A percentile compares a stretch with the other conserved stretches of the same genome.
These are phyloP conservation scores for Lathyrus sativus DNA, from an alignment of 306 rosid species.

Conservation along the genomic window DNA sequence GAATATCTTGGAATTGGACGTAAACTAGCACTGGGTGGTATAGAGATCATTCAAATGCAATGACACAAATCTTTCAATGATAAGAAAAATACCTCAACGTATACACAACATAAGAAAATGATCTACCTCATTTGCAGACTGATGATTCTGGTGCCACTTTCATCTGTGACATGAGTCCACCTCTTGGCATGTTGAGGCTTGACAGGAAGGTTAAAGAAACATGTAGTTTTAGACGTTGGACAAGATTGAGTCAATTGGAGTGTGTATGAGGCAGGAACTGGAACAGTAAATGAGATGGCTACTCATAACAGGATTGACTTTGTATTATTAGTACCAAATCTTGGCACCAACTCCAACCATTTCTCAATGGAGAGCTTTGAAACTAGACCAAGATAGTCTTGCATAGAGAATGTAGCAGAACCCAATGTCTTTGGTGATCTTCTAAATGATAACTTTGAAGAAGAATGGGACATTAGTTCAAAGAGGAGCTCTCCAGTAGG, in stretches of 20 bases:
- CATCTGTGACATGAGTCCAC: conserved; percentile 70
- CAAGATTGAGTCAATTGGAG: conserved; percentile 57
- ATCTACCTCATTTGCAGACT: too few species aligned
- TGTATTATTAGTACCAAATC: conserved; percentile 46
- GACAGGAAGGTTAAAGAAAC: conserved; percentile 64
- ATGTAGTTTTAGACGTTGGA: conserved; percentile 49
- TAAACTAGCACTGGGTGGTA: background rate
- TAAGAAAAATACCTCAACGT: too few species aligned
- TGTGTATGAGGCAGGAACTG: conserved; percentile 55
- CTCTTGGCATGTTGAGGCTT: conserved; percentile 51
- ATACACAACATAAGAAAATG: too few species aligned
- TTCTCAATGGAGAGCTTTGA: conserved; percentile 70
- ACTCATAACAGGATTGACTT: conserved; percentile 66
- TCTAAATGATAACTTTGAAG: conserved; percentile 59
- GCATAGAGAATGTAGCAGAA: conserved; percentile 60
- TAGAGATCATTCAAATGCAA: conserved; percentile 8
- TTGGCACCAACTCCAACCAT: conserved; percentile 74
- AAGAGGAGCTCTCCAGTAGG: conserved; percentile 81
- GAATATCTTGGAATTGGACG: conserved; percentile 19
- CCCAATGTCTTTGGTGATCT: conserved; percentile 63
- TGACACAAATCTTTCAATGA: too few species aligned
- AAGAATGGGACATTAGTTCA: conserved; percentile 63
- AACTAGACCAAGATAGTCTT: conserved; percentile 58
- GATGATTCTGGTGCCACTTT: conserved; percentile 61
- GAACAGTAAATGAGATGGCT: conserved; percentile 70